These are phyloP conservation scores for Conticribra weissflogii DNA, from an alignment of 108 stramenopile species.

Conservation along the genomic window DNA sequence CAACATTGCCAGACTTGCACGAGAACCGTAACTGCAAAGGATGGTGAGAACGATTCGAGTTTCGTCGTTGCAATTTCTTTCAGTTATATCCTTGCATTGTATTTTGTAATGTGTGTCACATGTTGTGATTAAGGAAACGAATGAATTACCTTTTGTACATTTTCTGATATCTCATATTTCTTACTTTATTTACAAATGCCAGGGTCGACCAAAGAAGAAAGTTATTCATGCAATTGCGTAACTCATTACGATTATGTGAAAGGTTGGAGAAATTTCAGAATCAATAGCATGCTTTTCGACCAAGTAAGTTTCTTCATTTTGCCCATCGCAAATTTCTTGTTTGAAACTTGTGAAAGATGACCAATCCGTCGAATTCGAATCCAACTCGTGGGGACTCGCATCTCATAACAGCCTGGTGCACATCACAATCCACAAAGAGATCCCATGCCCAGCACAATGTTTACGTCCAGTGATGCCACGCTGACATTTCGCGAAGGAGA, in stretches of 20 bases:
- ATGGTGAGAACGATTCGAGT: too few species aligned
- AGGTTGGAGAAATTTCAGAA: conserved; percentile 24
- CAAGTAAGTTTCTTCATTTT: neutral
- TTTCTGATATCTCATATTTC: too few species aligned
- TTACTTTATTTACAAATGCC: too few species aligned
- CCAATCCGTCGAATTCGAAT: too few species aligned
- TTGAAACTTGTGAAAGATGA: too few species aligned
- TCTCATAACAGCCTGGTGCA: conserved; percentile 30
- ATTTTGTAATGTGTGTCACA: too few species aligned
- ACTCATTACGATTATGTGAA: conserved; percentile 43
- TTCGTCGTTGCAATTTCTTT: too few species aligned
- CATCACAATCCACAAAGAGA: conserved; percentile 50
- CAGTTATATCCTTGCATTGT: too few species aligned
- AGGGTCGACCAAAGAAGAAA: conserved; percentile 32
- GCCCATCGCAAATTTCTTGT: neutral
- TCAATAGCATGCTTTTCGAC: conserved; percentile 34
- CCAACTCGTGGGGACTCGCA: neutral
- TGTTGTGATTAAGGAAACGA: too few species aligned
- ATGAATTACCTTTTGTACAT: too few species aligned
- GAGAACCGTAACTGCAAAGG: conserved; percentile 24
- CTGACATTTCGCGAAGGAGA: conserved; percentile 10
- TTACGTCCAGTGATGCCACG: conserved; percentile 14
- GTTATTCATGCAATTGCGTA: conserved; percentile 40
- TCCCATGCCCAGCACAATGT: conserved; percentile 40
- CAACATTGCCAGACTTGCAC: conserved; percentile 33